phyloP scores from a whole-genome alignment of 2,329 filamentous ascomycete genomes.

The Mariannaea sp. region DNA sequence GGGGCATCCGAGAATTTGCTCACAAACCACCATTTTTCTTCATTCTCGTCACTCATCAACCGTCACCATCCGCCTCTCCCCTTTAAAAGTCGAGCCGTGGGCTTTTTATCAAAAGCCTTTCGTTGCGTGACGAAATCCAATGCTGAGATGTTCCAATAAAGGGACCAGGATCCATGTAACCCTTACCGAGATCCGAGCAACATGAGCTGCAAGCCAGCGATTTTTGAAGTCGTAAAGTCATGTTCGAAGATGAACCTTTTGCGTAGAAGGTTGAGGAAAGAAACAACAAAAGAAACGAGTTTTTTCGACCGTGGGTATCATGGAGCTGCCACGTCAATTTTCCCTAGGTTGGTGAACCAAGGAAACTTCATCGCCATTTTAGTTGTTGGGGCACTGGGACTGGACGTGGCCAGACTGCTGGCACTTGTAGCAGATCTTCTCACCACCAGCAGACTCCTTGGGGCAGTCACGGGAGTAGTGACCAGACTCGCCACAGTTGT shows the following conservation, averaged over 20 bases:
- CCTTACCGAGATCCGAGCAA: conserved; percentile 37
- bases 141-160: conserved; percentile 38
- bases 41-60: conserved; percentile 37
- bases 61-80: conserved; percentile 38
- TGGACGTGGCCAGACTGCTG: conserved; percentile 86
- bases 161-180: conserved; percentile 30
- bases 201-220: conserved; percentile 37
- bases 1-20: conserved; percentile 25
- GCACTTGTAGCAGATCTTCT: conserved; percentile 99
- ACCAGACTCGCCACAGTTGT: conserved; percentile 95
- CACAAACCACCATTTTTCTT: conserved; percentile 33
- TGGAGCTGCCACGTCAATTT: conserved; percentile 49
- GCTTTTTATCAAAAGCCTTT: conserved; percentile 31
- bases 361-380: conserved; percentile 42
- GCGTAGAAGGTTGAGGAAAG: conserved; percentile 37
- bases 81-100: conserved; percentile 34
- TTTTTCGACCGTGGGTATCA: conserved; percentile 49
- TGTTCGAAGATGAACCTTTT: conserved; percentile 41
- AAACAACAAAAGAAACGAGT: conserved; percentile 34
- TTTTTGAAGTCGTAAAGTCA: conserved; percentile 41
- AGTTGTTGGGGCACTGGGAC: conserved; percentile 87
- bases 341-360: conserved; percentile 30
- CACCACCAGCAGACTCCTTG: conserved; percentile 81
- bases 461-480: conserved; percentile 96
- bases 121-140: conserved; percentile 40